phyloP scores from a whole-genome alignment of 257 asterid species.

The Coffea canephora region DNA sequence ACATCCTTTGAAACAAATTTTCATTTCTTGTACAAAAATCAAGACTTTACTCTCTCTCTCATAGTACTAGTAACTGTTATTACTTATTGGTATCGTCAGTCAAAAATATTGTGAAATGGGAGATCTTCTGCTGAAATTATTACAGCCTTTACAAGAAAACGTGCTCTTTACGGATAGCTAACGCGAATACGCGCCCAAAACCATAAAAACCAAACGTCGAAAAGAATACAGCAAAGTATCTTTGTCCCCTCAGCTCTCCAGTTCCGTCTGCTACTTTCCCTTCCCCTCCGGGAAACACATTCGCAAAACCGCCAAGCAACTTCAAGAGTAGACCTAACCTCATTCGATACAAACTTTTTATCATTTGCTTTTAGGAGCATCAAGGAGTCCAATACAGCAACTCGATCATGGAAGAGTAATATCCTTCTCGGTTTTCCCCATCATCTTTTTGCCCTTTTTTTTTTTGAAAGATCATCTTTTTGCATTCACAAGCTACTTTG shows the following conservation, averaged over 20 bases:
- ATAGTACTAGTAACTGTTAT: neutral
- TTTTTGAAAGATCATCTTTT: neutral
- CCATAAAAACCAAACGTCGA: too few relatives aligned
- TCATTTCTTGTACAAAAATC: too few relatives aligned
- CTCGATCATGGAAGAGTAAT: slow-evolving; percentile 30
- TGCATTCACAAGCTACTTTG: neutral
- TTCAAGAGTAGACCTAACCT: neutral
- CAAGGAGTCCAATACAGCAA: neutral
- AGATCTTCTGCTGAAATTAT: neutral
- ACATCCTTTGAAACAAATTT: too few relatives aligned
- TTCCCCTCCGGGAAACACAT: slow-evolving; percentile 11
- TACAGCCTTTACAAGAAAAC: neutral
- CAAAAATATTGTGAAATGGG: neutral
- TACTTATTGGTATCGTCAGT: too few relatives aligned
- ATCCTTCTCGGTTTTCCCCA: neutral
- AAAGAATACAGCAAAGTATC: neutral
- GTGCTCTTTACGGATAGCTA: too few relatives aligned
- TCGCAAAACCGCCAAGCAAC: slow-evolving; percentile 19
- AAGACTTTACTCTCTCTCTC: neutral
- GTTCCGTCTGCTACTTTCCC: slow-evolving; percentile 1
- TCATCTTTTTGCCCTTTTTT: neutral
- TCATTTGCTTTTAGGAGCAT: neutral
- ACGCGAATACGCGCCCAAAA: too few relatives aligned
- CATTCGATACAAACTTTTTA: neutral
- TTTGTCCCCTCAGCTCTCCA: neutral